Evolutionary conservation across 2,329 filamentous ascomycete genomes (phyloP).

Genomic region (Phialemoniopsis sp.): DNA sequence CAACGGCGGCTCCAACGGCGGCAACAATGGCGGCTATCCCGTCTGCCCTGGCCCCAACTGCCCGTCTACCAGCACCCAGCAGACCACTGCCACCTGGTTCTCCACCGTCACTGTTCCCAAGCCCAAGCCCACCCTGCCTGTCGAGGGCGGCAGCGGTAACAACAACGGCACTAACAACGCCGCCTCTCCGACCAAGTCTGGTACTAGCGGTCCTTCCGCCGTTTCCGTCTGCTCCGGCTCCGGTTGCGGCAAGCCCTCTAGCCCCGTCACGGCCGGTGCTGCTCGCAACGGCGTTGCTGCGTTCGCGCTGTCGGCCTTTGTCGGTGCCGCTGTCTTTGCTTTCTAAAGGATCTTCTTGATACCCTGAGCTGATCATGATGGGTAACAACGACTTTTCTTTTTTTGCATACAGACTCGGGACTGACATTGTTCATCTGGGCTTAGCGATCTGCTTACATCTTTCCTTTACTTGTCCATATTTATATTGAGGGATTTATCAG

Average conservation of each 20-base stretch:
- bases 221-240: conserved; percentile 1
- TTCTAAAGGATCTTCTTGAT: conserved; percentile 7
- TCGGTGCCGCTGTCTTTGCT: conserved; percentile 12
- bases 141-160: background rate
- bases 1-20: too few species aligned
- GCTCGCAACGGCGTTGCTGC: conserved; percentile 11
- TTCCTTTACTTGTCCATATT: too few species aligned
- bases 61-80: conserved; percentile 3
- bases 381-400: too few species aligned
- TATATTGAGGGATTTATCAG: too few species aligned
- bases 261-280: conserved; percentile 13
- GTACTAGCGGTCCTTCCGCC: conserved; percentile 2
- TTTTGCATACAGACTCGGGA: too few species aligned
- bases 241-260: conserved; percentile 1
- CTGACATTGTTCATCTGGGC: too few species aligned
- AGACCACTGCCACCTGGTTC: conserved; percentile 9
- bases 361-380: too few species aligned
- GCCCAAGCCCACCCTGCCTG: conserved; percentile 3
- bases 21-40: background rate
- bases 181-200: conserved; percentile 1
- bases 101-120: conserved; percentile 14
- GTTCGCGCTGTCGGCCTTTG: conserved; percentile 9
- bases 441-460: too few species aligned
- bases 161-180: too few species aligned
- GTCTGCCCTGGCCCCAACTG: conserved; percentile 2